Conservation (phyloP, 345 rosid genomes). For the Eutrema heterophyllum region DNA sequence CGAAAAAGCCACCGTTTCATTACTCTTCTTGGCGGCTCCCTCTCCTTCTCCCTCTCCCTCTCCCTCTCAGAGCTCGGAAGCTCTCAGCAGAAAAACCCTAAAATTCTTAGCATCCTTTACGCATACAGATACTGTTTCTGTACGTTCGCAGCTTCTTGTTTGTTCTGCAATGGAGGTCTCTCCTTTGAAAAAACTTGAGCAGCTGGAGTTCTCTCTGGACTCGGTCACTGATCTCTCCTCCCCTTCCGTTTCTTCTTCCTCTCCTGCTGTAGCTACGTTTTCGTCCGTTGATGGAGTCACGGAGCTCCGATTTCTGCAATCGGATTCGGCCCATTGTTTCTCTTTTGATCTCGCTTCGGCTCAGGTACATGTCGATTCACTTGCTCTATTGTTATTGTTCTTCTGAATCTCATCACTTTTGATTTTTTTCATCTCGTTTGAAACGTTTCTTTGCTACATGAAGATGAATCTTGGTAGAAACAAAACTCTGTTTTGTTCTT, state of each 20-base stretch:
- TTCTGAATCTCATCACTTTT: neutral
- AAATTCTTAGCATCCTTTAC: constrained; percentile 12
- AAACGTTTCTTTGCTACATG: constrained; percentile 11
- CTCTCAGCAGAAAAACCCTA: constrained; percentile 38
- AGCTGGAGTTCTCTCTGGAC: constrained; percentile 48
- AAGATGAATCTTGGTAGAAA: neutral
- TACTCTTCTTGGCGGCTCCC: constrained; percentile 26
- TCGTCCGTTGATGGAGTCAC: constrained; percentile 41
- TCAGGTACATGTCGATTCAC: constrained; percentile 41
- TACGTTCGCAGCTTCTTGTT: neutral
- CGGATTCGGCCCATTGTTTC: constrained; percentile 36
- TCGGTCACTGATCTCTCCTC: constrained; percentile 57
- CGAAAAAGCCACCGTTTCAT: constrained; percentile 16
- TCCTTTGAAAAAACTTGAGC: constrained; percentile 28
- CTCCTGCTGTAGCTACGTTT: constrained; percentile 56
- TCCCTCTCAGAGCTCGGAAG: constrained; percentile 4
- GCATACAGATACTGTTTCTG: neutral
- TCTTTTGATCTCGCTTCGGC: constrained; percentile 43
- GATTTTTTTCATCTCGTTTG: neutral
- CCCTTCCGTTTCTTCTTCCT: constrained; percentile 37
- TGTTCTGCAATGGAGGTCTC: constrained; percentile 34
- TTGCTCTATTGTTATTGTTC: neutral
- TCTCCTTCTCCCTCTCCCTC: neutral
- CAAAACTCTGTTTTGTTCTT: neutral
- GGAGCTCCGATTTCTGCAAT: constrained; percentile 50